These are phyloP conservation scores for Talaromyces albobiverticillius DNA, from an alignment of 2,329 filamentous ascomycete species.

Conservation along the genomic window DNA sequence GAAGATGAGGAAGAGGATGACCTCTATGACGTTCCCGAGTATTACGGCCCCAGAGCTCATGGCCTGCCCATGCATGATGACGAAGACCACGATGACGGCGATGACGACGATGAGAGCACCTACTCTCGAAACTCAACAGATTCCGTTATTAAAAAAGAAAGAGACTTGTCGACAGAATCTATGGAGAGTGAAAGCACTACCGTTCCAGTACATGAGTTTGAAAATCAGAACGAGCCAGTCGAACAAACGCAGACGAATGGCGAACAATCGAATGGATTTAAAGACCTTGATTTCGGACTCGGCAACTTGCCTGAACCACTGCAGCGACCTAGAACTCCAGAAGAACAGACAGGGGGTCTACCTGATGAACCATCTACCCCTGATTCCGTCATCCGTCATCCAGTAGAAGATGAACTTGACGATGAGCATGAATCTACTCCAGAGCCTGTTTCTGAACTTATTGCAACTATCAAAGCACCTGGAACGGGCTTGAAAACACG, in stretches of 20 bases:
- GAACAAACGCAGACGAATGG: background rate
- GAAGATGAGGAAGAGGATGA: constrained; percentile 62
- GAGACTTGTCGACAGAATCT: constrained; percentile 23
- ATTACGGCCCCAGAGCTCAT: constrained; percentile 28
- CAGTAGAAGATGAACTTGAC: constrained; percentile 50
- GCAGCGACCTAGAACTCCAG: constrained; percentile 38
- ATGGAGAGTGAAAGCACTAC: constrained; percentile 31
- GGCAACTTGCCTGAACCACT: constrained; percentile 34
- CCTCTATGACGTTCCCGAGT: constrained; percentile 66
- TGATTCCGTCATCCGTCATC: constrained; percentile 84
- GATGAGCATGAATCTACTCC: constrained; percentile 33
- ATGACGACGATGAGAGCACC: constrained; percentile 57
- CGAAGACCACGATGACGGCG: constrained; percentile 34
- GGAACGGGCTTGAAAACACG: constrained; percentile 86
- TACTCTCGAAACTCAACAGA: constrained; percentile 50
- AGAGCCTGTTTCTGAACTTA: constrained; percentile 71
- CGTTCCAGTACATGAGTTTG: constrained; percentile 22
- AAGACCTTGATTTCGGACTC: constrained; percentile 49
- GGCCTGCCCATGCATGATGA: constrained; percentile 48
- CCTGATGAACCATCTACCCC: constrained; percentile 67
- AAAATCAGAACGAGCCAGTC: constrained; percentile 37
- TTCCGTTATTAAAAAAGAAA: constrained; percentile 21
- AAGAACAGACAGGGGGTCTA: constrained; percentile 60
- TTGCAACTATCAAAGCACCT: constrained; percentile 85
- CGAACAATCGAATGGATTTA: constrained; percentile 18